Percentiles rank a stretch among this genome's conserved stretches.
Evolutionary conservation across 176 grass and related monocot genomes (phyloP).

Genomic region (sorghum (Sorghum bicolor)): Sorghum_bicolor_NCBIv3 NC_012871.2:77559501-77560000

Average conservation of each 20-base stretch:
- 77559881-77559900: slow-evolving; percentile 84
- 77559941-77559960: slow-evolving; percentile 57
- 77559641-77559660: not conserved
- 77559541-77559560: not conserved
- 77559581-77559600: not conserved
- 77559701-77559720: not conserved
- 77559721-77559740: not conserved
- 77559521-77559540: not conserved
- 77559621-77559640: not conserved
- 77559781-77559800: slow-evolving; percentile 78
- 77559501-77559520: not conserved
- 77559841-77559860: slow-evolving; percentile 64
- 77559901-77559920: slow-evolving; percentile 81
- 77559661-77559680: not conserved
- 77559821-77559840: slow-evolving; percentile 68
- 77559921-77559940: slow-evolving; percentile 69
- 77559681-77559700: not conserved
- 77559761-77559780: slow-evolving; percentile 48
- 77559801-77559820: slow-evolving; percentile 78
- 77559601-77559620: not conserved
- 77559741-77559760: too few relatives aligned
- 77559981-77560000: slow-evolving; percentile 44
- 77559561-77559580: not conserved
- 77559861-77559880: slow-evolving; percentile 72
- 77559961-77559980: slow-evolving; percentile 21